phyloP scores from a whole-genome alignment of 306 rosid species.

The Rosa chinensis region DNA sequence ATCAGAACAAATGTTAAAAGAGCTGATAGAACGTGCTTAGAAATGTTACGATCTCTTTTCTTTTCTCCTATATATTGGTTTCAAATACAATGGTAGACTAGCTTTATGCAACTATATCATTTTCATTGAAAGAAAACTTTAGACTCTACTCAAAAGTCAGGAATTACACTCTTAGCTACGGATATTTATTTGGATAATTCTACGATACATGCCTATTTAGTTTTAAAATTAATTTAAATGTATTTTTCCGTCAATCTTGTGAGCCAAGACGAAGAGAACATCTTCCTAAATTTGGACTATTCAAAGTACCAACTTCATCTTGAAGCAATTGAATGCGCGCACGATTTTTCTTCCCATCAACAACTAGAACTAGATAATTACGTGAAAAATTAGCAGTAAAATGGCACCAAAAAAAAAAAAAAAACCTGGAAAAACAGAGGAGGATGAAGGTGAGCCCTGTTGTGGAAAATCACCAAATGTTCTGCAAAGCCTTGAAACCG shows the following conservation, averaged over 20 bases:
- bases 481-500: background rate
- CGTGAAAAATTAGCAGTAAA: background rate
- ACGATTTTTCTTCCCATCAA: background rate
- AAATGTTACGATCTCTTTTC: background rate
- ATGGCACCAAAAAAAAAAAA: background rate
- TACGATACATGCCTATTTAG: background rate
- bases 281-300: background rate
- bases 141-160: background rate
- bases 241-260: background rate
- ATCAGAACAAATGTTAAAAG: background rate
- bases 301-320: background rate
- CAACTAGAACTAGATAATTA: background rate
- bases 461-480: slow-evolving; percentile 7
- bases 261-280: background rate
- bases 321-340: background rate
- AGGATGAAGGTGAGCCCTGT: slow-evolving; percentile 7
- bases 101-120: background rate
- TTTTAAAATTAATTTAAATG: background rate
- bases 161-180: too few relatives aligned
- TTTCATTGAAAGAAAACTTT: background rate
- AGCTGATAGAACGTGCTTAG: background rate
- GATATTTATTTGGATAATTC: background rate
- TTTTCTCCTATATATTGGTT: background rate
- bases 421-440: slow-evolving; percentile 12
- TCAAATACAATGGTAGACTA: background rate